Percentiles rank a stretch among this genome's conserved stretches.
Conservation (phyloP, 2,329 filamentous ascomycete species). For the Paecilomyces fulvus region DNA sequence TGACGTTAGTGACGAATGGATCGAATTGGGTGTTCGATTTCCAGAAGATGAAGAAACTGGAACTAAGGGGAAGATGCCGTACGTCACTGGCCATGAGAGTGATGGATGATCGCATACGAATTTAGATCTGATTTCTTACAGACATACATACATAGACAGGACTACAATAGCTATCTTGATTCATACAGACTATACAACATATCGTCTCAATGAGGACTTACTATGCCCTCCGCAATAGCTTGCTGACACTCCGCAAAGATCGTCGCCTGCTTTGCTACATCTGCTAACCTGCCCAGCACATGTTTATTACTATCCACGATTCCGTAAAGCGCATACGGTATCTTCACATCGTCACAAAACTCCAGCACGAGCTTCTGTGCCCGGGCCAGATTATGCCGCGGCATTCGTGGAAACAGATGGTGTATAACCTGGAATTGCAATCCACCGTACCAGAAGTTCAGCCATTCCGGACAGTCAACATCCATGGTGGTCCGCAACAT, state of each 20-base stretch:
- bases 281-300: slow-evolving; percentile 66
- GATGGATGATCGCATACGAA: neutral
- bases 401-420: slow-evolving; percentile 75
- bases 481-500: slow-evolving; percentile 94
- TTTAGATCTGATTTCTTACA: neutral
- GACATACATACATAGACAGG: neutral
- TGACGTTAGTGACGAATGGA: neutral
- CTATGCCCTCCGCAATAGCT: slow-evolving; percentile 7
- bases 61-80: neutral
- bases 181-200: neutral
- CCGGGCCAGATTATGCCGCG: slow-evolving; percentile 70
- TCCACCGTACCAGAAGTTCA: slow-evolving; percentile 83
- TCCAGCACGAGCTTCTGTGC: slow-evolving; percentile 69
- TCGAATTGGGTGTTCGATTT: neutral
- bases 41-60: neutral
- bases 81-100: neutral
- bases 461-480: slow-evolving; percentile 76
- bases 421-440: slow-evolving; percentile 86
- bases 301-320: slow-evolving; percentile 77
- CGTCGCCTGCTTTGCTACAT: slow-evolving; percentile 70
- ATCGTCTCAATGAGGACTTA: neutral
- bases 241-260: slow-evolving; percentile 69
- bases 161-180: neutral
- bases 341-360: slow-evolving; percentile 72
- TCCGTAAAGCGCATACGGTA: slow-evolving; percentile 78